Conservation (phyloP, 192 early-diverging fungal species). For the Coemansia sp. region DNA sequence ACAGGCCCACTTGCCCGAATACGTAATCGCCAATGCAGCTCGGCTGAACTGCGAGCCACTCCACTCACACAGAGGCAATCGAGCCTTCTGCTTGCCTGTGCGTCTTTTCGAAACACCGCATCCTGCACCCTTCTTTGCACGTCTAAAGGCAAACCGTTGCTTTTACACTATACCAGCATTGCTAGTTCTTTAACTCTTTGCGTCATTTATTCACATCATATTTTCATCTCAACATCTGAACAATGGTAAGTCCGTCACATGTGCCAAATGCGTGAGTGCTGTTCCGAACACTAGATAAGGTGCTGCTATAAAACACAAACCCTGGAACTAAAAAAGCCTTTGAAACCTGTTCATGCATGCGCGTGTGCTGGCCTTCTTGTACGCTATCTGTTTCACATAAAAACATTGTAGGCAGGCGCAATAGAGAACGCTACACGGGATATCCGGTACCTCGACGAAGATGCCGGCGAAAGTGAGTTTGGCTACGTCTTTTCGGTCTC, state of each 20-base stretch:
- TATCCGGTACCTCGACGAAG: slow-evolving; percentile 77
- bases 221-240: slow-evolving; percentile 1
- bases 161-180: background rate
- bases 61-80: background rate
- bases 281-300: background rate
- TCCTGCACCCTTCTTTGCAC: background rate
- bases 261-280: background rate
- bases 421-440: slow-evolving; percentile 82
- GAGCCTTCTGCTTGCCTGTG: background rate
- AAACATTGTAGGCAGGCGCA: slow-evolving; percentile 74
- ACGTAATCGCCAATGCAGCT: slow-evolving; percentile 3
- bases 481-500: slow-evolving; percentile 97
- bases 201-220: background rate
- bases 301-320: background rate
- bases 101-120: background rate
- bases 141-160: background rate
- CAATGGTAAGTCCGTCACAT: slow-evolving; percentile 8
- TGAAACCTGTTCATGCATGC: background rate
- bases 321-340: background rate
- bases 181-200: background rate
- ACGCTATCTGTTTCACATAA: background rate
- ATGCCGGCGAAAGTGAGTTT: slow-evolving; percentile 84
- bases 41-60: background rate
- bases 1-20: background rate
- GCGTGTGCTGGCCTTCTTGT: background rate